A percentile compares a stretch with the other conserved stretches of the same genome.
Conservation (phyloP, 805 yeast genomes). For the Teunomyces atbi region DNA sequence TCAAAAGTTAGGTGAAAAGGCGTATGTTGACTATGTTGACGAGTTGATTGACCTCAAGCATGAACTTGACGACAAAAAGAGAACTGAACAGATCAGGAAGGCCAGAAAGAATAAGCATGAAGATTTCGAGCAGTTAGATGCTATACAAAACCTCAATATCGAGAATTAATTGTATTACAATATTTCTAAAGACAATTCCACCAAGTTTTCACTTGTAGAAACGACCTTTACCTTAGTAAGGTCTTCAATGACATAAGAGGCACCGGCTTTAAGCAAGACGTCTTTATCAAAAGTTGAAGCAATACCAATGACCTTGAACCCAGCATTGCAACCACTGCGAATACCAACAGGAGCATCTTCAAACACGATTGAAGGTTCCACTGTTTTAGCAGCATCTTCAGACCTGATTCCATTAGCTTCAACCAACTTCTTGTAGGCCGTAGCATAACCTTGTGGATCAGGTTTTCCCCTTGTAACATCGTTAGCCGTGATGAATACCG, state of each 20-base stretch:
- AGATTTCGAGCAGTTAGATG: conserved; percentile 26
- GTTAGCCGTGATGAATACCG: conserved; percentile 19
- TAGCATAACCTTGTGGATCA: conserved; percentile 18
- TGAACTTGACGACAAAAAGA: conserved; percentile 29
- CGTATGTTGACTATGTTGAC: conserved; percentile 8
- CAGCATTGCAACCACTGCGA: conserved; percentile 17
- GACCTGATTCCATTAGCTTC: conserved; percentile 7
- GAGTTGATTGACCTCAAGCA: conserved; percentile 9
- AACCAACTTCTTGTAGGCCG: conserved; percentile 1
- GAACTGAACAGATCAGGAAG: conserved; percentile 35
- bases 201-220: not conserved
- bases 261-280: conserved; percentile 15
- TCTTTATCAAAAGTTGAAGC: conserved; percentile 17
- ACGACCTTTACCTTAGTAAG: conserved; percentile 10
- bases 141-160: conserved; percentile 27
- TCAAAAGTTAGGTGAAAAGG: conserved; percentile 6
- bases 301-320: conserved; percentile 18
- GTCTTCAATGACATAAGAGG: conserved; percentile 17
- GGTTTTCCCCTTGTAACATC: conserved; percentile 20
- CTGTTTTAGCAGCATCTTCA: not conserved
- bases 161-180: conserved; percentile 7
- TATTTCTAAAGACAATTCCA: not conserved
- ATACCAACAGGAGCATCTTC: conserved; percentile 23
- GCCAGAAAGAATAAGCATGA: conserved; percentile 35
- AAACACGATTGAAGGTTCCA: conserved; percentile 14